phyloP scores from a whole-genome alignment of 345 rosid species.

The Pugionium dolabratum region DNA sequence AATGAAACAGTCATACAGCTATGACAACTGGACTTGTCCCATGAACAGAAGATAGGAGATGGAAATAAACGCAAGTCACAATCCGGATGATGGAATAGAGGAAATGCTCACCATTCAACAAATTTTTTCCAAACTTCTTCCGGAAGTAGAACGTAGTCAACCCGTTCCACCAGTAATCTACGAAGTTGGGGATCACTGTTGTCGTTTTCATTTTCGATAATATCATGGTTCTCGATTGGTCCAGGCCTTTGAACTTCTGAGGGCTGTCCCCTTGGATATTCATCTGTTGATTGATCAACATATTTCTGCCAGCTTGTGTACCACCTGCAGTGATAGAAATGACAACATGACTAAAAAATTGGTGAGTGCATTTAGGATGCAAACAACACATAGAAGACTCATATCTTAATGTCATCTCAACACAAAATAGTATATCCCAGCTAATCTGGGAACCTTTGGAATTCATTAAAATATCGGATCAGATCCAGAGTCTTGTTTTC shows the following conservation, averaged over 20 bases:
- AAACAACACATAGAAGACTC: neutral
- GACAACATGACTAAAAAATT: neutral
- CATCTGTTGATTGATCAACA: slow-evolving; percentile 48
- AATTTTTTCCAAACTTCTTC: slow-evolving; percentile 87
- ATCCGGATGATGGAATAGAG: neutral
- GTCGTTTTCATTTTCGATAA: slow-evolving; percentile 47
- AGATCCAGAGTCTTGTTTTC: neutral
- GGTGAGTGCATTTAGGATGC: neutral
- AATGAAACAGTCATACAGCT: slow-evolving; percentile 30
- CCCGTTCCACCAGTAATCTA: slow-evolving; percentile 60
- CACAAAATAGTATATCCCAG: neutral
- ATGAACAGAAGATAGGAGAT: neutral
- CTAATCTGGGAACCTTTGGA: neutral
- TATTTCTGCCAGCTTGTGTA: slow-evolving; percentile 71
- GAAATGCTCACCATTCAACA: slow-evolving; percentile 55
- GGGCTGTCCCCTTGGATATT: slow-evolving; percentile 39
- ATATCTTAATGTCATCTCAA: neutral
- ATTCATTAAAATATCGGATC: neutral
- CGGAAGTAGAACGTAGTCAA: slow-evolving; percentile 76
- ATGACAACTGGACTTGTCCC: neutral
- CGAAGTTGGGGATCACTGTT: slow-evolving; percentile 53
- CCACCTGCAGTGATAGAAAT: slow-evolving; percentile 56
- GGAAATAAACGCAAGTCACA: neutral
- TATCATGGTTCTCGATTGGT: slow-evolving; percentile 75
- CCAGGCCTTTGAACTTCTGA: slow-evolving; percentile 58